Evolutionary conservation across 2,329 filamentous ascomycete species (phyloP).

Genomic region (Pestalotiopsis sp.): DNA sequence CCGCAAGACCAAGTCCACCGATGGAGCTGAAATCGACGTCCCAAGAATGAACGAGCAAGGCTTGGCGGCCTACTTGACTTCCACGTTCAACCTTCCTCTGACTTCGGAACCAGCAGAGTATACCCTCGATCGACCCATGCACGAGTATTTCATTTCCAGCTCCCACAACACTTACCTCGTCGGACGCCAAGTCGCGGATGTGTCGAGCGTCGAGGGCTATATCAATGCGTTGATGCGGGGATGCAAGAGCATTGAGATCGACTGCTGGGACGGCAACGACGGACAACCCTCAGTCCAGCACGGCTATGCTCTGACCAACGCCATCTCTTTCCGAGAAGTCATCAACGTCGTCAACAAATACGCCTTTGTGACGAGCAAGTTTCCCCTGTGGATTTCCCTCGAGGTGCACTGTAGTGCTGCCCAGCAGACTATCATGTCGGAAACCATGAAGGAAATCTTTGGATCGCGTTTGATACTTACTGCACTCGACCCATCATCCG

Average conservation of each 20-base stretch:
- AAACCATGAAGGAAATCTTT: slow-evolving; percentile 84
- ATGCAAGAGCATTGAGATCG: slow-evolving; percentile 94
- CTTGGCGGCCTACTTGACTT: slow-evolving; percentile 77
- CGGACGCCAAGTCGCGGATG: slow-evolving; percentile 84
- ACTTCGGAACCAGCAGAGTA: slow-evolving; percentile 60
- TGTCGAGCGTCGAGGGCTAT: slow-evolving; percentile 93
- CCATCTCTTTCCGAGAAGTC: slow-evolving; percentile 87
- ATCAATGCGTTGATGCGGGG: slow-evolving; percentile 84
- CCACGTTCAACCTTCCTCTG: slow-evolving; percentile 70
- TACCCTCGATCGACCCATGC: slow-evolving; percentile 78
- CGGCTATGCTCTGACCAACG: slow-evolving; percentile 83
- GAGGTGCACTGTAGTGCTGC: slow-evolving; percentile 87
- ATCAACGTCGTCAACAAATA: slow-evolving; percentile 94
- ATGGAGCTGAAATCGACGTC: slow-evolving; percentile 45
- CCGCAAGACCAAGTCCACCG: slow-evolving; percentile 52
- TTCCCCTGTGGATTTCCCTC: slow-evolving; percentile 90
- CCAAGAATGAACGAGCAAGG: slow-evolving; percentile 73
- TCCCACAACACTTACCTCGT: slow-evolving; percentile 98
- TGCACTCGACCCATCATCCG: slow-evolving; percentile 67
- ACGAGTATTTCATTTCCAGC: slow-evolving; percentile 97
- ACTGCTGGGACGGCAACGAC: slow-evolving; percentile 94
- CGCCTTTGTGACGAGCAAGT: slow-evolving; percentile 83
- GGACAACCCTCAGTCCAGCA: slow-evolving; percentile 89
- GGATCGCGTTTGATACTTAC: slow-evolving; percentile 76
- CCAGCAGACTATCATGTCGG: slow-evolving; percentile 86